Base-by-base conservation (phyloP, 805 yeast species). In the Wickerhamiella lipophila region DNA sequence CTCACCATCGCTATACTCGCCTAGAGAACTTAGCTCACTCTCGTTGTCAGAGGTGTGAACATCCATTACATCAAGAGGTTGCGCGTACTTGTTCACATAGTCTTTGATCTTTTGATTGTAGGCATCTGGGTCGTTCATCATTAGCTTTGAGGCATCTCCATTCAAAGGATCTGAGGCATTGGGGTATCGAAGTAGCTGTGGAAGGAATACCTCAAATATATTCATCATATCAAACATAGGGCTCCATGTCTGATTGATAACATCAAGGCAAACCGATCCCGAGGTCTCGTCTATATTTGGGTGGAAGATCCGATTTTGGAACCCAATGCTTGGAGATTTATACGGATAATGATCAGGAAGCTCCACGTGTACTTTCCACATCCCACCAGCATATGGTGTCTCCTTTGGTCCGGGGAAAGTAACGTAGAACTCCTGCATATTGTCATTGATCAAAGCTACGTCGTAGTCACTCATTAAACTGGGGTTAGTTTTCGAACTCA, bases 161-260 rank as follows among this genome's bases (percentile, higher is more conserved):
- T 89, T 89, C 53, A 89, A 72, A 1, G 98, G 98, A 63, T 89
- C 98, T 12, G 89, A 71, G 1, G 97, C 89, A 60, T 89, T 89
- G 16, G 97, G 96, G 60, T 89, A 92, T 49, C 88, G 76, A 53
- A 89, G 69, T 50, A 89, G 68, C 58, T 94, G 97, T 6, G 98
- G 98, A 52, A 89, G 68, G 68, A 89, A 92, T 61, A 85, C 81
- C 60, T 89, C 97, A 62, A 92, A 85, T 22, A 89, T 83, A 62
- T 92, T 92, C 55, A 80, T 70, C 55, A 92, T 74, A 49, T 92
- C 96, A 69, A 87, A 89, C 86, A 89, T 83, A 1, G 98, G 97
- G 38, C 94, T 83, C 98, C 98, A 89, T 0, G 97, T 86, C 61
- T 89, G 96, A 63, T 89, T 89, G 54, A 89, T 88, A 15, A 92